Base-by-base conservation (phyloP, 768 basidiomycete genomes). In the Suillus subaureus region DNA sequence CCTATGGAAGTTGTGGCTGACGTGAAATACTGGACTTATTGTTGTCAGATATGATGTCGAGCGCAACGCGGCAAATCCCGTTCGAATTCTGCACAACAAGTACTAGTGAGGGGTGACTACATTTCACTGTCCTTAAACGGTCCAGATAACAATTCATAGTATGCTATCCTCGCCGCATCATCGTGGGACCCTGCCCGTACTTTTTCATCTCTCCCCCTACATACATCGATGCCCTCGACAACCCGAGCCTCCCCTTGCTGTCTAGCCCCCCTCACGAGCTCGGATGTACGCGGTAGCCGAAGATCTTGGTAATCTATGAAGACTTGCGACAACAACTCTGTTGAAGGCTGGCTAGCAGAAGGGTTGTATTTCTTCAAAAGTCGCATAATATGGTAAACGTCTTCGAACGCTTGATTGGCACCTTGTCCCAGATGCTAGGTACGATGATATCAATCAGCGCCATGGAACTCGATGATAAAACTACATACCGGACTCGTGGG, bases 331-430 rank as follows among this genome's bases (percentile, higher is more conserved):
- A 83, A 77, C 4, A 63, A 37, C 21, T 70, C 70, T 1, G 74
- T 73, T 6, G 77, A 71, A 0, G 75, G 79, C 13, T 70, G 33
- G 21, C n/a, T 51, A 4, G 72, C 68, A 37, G 67, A 61, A 0
- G 79, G 74, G 63, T 77, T 76, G 69, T 80, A 69, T 47, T 76
- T 66, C 13, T 64, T 58, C 11, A 83, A 75, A 13, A 80, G 74
- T 1, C 72, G 73, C 13, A 76, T 69, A 31, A 83, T 70, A 64
- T 75, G 74, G 64, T 78, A 78, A 31, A 78, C 71, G 66, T 83
- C 82, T 66, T 82, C 81, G 64, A 81, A 77, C 1, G 82, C 79
- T 69, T 82, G 81, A 68, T 82, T 82, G 12, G 82, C 81, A 35
- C 81, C 82, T 72, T 83, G 81, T 2, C 82, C 82, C 21, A 83